Evolutionary conservation across 176 grass and related monocot species (phyloP).

Genomic region (Aechmea fasciata): DNA sequence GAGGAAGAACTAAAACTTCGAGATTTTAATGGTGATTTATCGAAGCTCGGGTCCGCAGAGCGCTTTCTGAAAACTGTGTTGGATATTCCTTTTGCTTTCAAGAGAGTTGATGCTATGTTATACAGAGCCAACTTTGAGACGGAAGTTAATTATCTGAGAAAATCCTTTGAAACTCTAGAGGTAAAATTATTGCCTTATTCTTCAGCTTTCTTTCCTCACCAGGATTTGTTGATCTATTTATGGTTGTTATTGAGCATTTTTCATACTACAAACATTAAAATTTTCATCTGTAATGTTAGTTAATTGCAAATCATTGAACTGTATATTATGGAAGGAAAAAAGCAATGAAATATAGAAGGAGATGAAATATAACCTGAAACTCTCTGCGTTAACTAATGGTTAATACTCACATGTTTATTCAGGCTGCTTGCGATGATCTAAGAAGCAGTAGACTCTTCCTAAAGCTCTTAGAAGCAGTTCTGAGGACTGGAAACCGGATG

Average conservation of each 20-base stretch:
- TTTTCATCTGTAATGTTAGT: neutral
- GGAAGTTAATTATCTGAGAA: conserved; percentile 79
- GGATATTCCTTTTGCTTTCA: conserved; percentile 97
- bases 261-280: neutral
- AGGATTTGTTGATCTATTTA: too few species aligned
- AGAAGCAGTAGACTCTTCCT: conserved; percentile 76
- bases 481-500: conserved; percentile 94
- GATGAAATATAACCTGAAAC: too few species aligned
- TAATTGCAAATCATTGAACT: too few species aligned
- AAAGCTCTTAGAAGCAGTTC: conserved; percentile 88
- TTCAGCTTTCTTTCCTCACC: conserved; percentile 1
- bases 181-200: conserved; percentile 26
- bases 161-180: conserved; percentile 92
- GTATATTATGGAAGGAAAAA: too few species aligned
- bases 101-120: conserved; percentile 94
- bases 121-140: conserved; percentile 95
- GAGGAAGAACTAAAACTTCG: conserved; percentile 88
- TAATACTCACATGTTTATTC: conserved; percentile 17
- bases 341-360: too few species aligned
- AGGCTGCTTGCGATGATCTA: conserved; percentile 93
- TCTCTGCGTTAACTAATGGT: neutral
- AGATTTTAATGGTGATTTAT: conserved; percentile 60
- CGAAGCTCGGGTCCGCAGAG: conserved; percentile 80
- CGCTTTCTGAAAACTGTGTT: conserved; percentile 75
- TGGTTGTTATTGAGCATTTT: too few species aligned